Conservation (phyloP, 129 eudicot species). For the Glebionis coronaria region DNA sequence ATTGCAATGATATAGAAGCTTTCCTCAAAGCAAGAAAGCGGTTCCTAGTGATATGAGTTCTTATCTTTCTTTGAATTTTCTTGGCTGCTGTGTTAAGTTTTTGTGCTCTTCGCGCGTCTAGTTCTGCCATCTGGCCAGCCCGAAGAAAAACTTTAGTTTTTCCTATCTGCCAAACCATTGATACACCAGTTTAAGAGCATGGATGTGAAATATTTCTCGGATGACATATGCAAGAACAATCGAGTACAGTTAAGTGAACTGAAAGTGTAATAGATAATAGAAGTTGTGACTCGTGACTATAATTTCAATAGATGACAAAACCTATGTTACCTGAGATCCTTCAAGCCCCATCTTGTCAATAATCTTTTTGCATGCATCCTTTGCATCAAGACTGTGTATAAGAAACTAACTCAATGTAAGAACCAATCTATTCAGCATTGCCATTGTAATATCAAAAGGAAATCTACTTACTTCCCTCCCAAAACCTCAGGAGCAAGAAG, state of each 20-base stretch:
- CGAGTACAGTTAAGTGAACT: neutral
- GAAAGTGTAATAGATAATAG: slow-evolving; percentile 5
- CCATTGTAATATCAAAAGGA: neutral
- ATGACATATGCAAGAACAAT: neutral
- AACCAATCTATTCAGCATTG: neutral
- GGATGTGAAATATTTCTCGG: slow-evolving; percentile 14
- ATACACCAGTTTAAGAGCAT: slow-evolving; percentile 21
- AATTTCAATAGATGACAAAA: slow-evolving; percentile 9
- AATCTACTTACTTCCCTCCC: slow-evolving; percentile 70
- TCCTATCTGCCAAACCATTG: slow-evolving; percentile 64
- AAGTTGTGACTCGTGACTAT: neutral
- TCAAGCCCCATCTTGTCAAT: slow-evolving; percentile 73
- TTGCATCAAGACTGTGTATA: slow-evolving; percentile 73
- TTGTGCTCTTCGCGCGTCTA: slow-evolving; percentile 83
- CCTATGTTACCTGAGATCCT: slow-evolving; percentile 75
- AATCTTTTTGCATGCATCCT: slow-evolving; percentile 78
- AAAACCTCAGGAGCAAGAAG: slow-evolving; percentile 90
- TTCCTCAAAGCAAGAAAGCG: slow-evolving; percentile 60
- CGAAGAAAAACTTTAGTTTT: slow-evolving; percentile 87
- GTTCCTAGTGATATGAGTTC: slow-evolving; percentile 77
- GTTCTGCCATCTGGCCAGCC: slow-evolving; percentile 99
- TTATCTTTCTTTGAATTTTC: slow-evolving; percentile 75
- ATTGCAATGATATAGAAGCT: slow-evolving; percentile 69
- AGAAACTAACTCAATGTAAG: slow-evolving; percentile 23
- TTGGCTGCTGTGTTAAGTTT: slow-evolving; percentile 83